A percentile compares a stretch with the other conserved stretches of the same genome.
Conservation (phyloP, 2,329 filamentous ascomycete species). For the Xylariales sp. region DNA sequence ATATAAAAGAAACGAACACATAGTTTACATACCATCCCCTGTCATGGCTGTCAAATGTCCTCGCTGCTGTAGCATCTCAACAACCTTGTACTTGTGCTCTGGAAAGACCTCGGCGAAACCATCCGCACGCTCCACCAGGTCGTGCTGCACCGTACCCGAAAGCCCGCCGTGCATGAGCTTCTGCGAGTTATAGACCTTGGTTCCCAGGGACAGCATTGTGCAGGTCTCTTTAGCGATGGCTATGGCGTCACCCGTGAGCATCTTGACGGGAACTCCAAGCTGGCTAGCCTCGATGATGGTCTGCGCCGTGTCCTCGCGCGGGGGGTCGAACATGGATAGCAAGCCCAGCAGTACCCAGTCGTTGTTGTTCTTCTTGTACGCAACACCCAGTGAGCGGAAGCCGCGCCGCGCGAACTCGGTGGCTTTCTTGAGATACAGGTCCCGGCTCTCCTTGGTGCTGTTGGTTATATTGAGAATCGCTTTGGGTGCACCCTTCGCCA, state of each 20-base stretch:
- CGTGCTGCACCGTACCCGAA: slow-evolving; percentile 67
- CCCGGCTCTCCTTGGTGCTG: slow-evolving; percentile 60
- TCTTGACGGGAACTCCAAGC: slow-evolving; percentile 62
- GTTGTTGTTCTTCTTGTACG: slow-evolving; percentile 72
- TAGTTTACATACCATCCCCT: slow-evolving; percentile 55
- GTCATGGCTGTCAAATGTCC: slow-evolving; percentile 73
- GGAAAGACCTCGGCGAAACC: slow-evolving; percentile 73
- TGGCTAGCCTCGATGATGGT: slow-evolving; percentile 73
- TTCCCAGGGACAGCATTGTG: slow-evolving; percentile 75
- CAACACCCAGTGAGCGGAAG: slow-evolving; percentile 77
- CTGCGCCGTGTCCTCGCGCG: slow-evolving; percentile 73
- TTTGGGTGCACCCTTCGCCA: slow-evolving; percentile 75
- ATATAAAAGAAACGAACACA: no score
- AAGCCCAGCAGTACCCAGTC: slow-evolving; percentile 67
- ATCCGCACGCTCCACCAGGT: slow-evolving; percentile 70
- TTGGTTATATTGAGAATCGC: slow-evolving; percentile 66
- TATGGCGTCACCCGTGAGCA: slow-evolving; percentile 74
- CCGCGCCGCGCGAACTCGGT: slow-evolving; percentile 73
- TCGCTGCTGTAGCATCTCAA: slow-evolving; percentile 71
- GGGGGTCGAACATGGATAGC: slow-evolving; percentile 77
- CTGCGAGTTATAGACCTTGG: slow-evolving; percentile 78
- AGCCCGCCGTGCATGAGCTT: slow-evolving; percentile 74
- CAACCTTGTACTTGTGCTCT: slow-evolving; percentile 73
- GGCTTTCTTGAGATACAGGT: slow-evolving; percentile 68
- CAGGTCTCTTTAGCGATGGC: slow-evolving; percentile 78